Base-by-base conservation (phyloP, 441 rosid species). In the Pelargonium cotyledonis region DNA sequence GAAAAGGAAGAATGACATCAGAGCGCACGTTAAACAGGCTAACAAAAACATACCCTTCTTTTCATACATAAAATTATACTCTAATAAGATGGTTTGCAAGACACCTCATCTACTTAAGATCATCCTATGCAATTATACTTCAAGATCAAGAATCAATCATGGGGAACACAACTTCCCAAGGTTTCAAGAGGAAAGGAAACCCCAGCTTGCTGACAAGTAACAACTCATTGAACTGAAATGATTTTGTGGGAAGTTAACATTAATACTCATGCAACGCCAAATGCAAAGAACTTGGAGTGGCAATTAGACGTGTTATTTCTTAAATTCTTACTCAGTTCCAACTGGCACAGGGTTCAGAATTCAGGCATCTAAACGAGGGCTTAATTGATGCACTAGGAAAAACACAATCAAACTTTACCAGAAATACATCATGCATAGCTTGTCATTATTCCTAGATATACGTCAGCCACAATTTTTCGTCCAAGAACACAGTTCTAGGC, bases 381-480 rank as follows among this genome's bases (percentile, higher is more conserved):
- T 41, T 31, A 14, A 31, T 6, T 16, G 23, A 11, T 47, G 46
- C 4, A 29, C 40, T 10, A 5, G 31, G 35, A 23, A 46, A 63
- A 15, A 40, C n/a, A 4, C 26, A 61, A 1, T 26, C 43, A 51
- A 26, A 31, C n/a, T 67, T 26, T 61, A 49, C 6, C 57, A 49
- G 6, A 12, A 49, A 14, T 14, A 49, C 57, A 49, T 12, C 14
- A 49, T 49, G 16, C 57, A 49, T 16, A 49, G 16, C 57, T 49
- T 11, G 57, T 49, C n/a, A 49, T 49, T 49, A 49, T 49, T 49
- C 57, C 57, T 49, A 49, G 57, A 49, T 49, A 14, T n/a, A 49
- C 1, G 57, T 15, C 18, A 49, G n/a, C 18, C 16, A 14, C 15
- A 14, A 11, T 5, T 49, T 49, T 49, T 49, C 15, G 31, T 49